phyloP scores from a whole-genome alignment of 116 monocot species.

The Cymodocea nodosa region DNA sequence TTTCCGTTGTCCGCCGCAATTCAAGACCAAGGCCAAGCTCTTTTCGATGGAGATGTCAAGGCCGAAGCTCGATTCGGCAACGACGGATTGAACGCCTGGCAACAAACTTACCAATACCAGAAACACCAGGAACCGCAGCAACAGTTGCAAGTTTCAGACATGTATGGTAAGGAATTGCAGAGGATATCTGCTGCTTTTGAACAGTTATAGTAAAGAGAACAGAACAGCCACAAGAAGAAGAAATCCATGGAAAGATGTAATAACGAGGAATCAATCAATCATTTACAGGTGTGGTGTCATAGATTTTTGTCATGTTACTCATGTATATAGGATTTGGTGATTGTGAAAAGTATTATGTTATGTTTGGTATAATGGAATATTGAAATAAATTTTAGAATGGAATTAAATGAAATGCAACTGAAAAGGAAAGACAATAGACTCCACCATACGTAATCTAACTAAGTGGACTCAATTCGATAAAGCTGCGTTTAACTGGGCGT shows the following conservation, averaged over 20 bases:
- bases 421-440: no score
- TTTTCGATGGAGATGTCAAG: slow-evolving; percentile 27
- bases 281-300: not conserved
- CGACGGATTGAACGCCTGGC: slow-evolving; percentile 28
- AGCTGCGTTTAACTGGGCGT: no score
- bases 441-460: no score
- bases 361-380: no score
- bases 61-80: slow-evolving; percentile 32
- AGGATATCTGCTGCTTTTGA: slow-evolving; percentile 41
- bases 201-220: slow-evolving; percentile 24
- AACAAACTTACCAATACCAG: not conserved
- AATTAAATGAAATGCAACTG: no score
- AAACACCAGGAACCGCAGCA: slow-evolving; percentile 7
- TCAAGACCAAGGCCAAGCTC: slow-evolving; percentile 13
- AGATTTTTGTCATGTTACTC: slow-evolving; percentile 5
- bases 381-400: no score
- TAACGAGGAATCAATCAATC: not conserved
- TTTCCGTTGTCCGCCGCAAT: slow-evolving; percentile 21
- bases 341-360: not conserved
- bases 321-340: slow-evolving; percentile 4
- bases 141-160: slow-evolving; percentile 16
- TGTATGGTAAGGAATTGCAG: slow-evolving; percentile 52
- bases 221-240: not conserved
- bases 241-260: not conserved
- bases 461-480: no score